Conservation (phyloP, 2,329 filamentous ascomycete species). For the Stachybotrys chlorohalonatus region DNA sequence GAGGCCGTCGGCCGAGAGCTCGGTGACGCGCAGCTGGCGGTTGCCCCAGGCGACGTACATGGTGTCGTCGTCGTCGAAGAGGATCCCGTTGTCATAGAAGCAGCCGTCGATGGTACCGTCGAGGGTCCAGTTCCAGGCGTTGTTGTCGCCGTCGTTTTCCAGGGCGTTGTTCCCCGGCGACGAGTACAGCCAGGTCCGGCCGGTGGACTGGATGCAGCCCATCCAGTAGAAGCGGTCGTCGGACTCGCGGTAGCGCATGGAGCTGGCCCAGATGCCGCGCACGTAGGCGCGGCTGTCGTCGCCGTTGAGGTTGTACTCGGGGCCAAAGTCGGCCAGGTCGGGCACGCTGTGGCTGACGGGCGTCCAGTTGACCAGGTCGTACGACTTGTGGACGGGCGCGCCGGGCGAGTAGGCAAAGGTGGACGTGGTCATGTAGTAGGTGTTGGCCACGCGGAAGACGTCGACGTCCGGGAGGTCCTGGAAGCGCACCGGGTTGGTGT, state of each 20-base stretch:
- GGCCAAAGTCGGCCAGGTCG: constrained; percentile 29
- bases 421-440: constrained; percentile 44
- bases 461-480: constrained; percentile 46
- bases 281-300: constrained; percentile 33
- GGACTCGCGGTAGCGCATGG: constrained; percentile 19
- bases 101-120: constrained; percentile 3
- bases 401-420: constrained; percentile 46
- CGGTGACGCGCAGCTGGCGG: constrained; percentile 37
- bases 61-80: constrained; percentile 50
- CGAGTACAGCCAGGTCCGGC: constrained; percentile 5
- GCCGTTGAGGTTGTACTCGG: constrained; percentile 33
- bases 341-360: constrained; percentile 29
- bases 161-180: neutral
- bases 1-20: constrained; percentile 39
- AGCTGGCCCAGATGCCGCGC: constrained; percentile 44
- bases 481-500: constrained; percentile 42
- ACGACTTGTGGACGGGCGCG: constrained; percentile 43
- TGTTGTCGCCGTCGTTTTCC: neutral
- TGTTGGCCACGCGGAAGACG: constrained; percentile 36
- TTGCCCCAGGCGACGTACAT: constrained; percentile 50
- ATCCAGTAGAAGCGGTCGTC: constrained; percentile 6
- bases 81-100: constrained; percentile 43
- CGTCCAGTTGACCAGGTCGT: constrained; percentile 43
- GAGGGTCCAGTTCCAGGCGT: constrained; percentile 1
- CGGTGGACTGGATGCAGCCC: constrained; percentile 5